phyloP scores from a whole-genome alignment of 2,329 filamentous ascomycete species.

The Stromatinia cepivora region DNA sequence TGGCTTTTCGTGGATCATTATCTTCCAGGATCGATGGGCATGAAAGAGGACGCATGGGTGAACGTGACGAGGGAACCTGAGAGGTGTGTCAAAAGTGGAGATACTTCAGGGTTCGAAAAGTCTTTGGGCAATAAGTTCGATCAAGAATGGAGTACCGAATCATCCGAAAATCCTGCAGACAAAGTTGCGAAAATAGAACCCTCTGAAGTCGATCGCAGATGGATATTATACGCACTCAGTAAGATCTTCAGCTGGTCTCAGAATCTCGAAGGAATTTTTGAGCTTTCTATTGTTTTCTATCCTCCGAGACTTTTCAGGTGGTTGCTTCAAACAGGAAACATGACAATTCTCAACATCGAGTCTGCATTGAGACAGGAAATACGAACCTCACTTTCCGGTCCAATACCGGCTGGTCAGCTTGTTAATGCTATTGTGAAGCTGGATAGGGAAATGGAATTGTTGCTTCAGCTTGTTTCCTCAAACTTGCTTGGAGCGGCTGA shows the following conservation, averaged over 20 bases:
- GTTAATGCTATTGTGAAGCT: conserved; percentile 61
- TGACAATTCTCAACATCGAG: conserved; percentile 59
- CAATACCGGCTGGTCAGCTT: conserved; percentile 60
- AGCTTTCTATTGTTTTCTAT: conserved; percentile 47
- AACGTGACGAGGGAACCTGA: conserved; percentile 39
- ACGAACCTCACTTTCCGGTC: conserved; percentile 41
- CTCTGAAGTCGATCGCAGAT: conserved; percentile 61
- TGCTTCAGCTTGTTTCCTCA: conserved; percentile 64
- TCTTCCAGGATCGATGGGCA: conserved; percentile 33
- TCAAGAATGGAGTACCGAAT: conserved; percentile 27
- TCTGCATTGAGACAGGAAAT: conserved; percentile 55
- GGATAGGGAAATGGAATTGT: conserved; percentile 67
- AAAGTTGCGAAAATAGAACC: conserved; percentile 46
- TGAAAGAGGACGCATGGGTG: conserved; percentile 27
- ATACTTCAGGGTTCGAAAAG: conserved; percentile 46
- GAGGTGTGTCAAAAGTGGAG: conserved; percentile 40
- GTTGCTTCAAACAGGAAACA: conserved; percentile 59
- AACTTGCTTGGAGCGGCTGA: conserved; percentile 67
- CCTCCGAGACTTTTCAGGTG: conserved; percentile 56
- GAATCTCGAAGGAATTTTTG: conserved; percentile 25
- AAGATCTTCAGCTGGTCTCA: conserved; percentile 47
- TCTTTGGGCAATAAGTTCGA: conserved; percentile 43
- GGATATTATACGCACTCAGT: conserved; percentile 56
- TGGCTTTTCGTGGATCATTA: conserved; percentile 34
- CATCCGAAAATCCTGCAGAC: conserved; percentile 24